phyloP scores from a whole-genome alignment of 257 asterid species.

The Gentiana straminea region DNA sequence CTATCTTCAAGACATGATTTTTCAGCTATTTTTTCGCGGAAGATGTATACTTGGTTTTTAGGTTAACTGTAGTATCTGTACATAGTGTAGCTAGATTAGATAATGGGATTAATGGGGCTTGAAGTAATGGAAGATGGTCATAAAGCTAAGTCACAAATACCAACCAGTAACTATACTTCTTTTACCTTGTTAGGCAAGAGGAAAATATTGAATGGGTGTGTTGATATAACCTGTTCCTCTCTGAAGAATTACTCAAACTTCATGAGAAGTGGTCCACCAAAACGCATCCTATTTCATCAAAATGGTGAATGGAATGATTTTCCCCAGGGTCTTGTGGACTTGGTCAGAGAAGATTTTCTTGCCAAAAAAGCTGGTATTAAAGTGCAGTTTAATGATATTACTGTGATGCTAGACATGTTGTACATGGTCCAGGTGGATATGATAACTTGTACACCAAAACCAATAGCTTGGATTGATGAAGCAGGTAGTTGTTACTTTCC shows the following conservation, averaged over 20 bases:
- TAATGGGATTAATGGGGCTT: conserved; percentile 18
- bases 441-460: conserved; percentile 14
- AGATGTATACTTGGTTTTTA: conserved; percentile 10
- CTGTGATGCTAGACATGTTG: conserved; percentile 14
- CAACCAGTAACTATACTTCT: conserved; percentile 3
- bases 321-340: conserved; percentile 13
- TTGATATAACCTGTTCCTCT: conserved; percentile 3
- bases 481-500: conserved; percentile 22
- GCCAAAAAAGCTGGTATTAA: conserved; percentile 19
- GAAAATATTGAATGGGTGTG: conserved; percentile 12
- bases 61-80: conserved; percentile 9
- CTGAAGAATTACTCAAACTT: conserved; percentile 18
- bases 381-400: conserved; percentile 14
- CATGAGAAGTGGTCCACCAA: conserved; percentile 16
- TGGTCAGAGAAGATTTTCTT: conserved; percentile 14
- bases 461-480: conserved; percentile 32
- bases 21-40: conserved; percentile 4
- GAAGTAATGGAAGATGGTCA: conserved; percentile 15
- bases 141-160: conserved; percentile 4
- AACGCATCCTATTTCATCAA: conserved; percentile 15
- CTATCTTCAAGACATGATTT: too few species aligned
- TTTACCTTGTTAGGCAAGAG: conserved; percentile 16
- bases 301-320: conserved; percentile 23
- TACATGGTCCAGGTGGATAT: conserved; percentile 19
- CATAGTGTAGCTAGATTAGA: conserved; percentile 9